Conservation (phyloP, 805 yeast genomes). For the Wickerhamomyces canadensis region DNA sequence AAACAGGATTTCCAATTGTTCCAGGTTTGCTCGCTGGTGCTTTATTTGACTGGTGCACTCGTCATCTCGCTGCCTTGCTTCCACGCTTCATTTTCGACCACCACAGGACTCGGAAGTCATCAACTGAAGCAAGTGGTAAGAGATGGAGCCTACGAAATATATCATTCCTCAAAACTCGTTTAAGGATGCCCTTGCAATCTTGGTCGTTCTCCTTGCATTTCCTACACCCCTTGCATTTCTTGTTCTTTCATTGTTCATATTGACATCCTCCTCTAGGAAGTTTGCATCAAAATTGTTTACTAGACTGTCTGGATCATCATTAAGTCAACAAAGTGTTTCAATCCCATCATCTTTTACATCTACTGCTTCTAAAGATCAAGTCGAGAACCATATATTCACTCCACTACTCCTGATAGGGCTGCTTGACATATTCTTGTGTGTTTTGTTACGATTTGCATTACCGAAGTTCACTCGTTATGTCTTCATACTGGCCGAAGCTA, state of each 20-base stretch:
- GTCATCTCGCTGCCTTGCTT: too few relatives aligned
- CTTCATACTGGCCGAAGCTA: constrained; percentile 19
- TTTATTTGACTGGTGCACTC: too few relatives aligned
- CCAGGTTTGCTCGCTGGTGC: too few relatives aligned
- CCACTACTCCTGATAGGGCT: constrained; percentile 9
- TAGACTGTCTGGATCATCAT: background rate
- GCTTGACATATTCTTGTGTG: constrained; percentile 15
- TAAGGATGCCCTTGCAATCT: constrained; percentile 21
- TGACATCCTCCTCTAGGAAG: constrained; percentile 15
- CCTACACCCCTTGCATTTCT: constrained; percentile 19
- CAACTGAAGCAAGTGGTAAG: background rate
- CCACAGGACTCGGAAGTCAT: background rate
- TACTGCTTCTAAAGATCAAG: background rate
- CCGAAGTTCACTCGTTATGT: constrained; percentile 19
- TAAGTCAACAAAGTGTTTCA: background rate
- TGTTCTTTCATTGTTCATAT: constrained; percentile 11
- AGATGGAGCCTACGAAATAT: constrained; percentile 2
- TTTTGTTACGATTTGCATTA: constrained; percentile 13
- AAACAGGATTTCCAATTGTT: too few relatives aligned
- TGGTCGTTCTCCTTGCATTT: constrained; percentile 17
- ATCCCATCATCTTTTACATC: background rate
- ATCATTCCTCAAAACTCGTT: constrained; percentile 18
- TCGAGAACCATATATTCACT: background rate
- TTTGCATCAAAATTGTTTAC: constrained; percentile 10
- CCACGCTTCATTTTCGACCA: too few relatives aligned